Conservation (phyloP, 2,329 filamentous ascomycete species). For the Davidsoniella neocaledoniae region DNA sequence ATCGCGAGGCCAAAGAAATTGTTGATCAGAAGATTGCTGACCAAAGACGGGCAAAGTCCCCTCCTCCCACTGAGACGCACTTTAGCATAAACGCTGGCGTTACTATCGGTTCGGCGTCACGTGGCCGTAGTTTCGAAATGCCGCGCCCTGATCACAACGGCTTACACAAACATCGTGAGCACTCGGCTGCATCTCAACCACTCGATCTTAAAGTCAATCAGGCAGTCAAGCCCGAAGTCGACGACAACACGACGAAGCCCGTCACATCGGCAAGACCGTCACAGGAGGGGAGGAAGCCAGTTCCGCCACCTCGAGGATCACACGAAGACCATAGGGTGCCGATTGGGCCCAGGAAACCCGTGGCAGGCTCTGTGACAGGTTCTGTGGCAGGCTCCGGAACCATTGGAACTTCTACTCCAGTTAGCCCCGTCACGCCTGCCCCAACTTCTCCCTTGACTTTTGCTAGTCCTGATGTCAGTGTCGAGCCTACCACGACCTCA, state of each 20-base stretch:
- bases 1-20: constrained; percentile 41
- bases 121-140: constrained; percentile 18
- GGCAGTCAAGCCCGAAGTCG: background rate
- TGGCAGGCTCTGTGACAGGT: constrained; percentile 3
- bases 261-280: background rate
- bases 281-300: constrained; percentile 1
- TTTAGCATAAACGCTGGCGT: constrained; percentile 8
- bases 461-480: background rate
- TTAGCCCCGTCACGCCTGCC: background rate
- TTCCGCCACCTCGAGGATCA: constrained; percentile 4
- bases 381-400: background rate
- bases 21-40: constrained; percentile 36
- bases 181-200: constrained; percentile 10
- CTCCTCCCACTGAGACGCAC: constrained; percentile 20
- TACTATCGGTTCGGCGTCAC: constrained; percentile 18
- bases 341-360: constrained; percentile 1
- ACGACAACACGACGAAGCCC: constrained; percentile 8
- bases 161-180: constrained; percentile 27
- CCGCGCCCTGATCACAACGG: constrained; percentile 29
- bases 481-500: background rate
- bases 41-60: constrained; percentile 38
- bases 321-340: constrained; percentile 8
- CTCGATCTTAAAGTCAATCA: background rate
- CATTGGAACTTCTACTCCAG: constrained; percentile 8
- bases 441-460: constrained; percentile 2